Evolutionary conservation across 352 stramenopile species (phyloP), one percentile per base, ranked within the genome.

Genomic region (Phytopythium montanum): DNA sequence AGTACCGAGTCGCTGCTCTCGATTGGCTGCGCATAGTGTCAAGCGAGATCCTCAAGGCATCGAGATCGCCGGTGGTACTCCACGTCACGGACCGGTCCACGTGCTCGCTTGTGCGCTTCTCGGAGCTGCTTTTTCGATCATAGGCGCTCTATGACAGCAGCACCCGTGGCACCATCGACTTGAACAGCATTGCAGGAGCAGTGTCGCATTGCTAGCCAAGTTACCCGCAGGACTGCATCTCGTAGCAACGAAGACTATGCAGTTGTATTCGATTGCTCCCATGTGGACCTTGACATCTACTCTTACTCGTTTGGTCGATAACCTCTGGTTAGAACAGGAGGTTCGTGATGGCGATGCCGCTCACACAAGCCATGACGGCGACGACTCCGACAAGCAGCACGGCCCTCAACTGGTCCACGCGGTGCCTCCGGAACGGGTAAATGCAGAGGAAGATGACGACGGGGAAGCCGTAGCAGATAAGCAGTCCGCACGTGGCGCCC

Each of bases 391-490:
- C 58, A 7, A 79, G 62, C 46, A 51, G 33, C 12, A 54, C 36
- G 18, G 73, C 39, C 49, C 52, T 54, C 31, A 65, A 42, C 23
- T 65, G 59, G 14, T 23, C 60, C 18, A 19, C 42, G 26, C 53
- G 42, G 39, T 36, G 50, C 38, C 25, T 19, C 36, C 60, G 70
- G 73, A 76, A 82, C 39, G 81, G 76, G 36, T 72, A 88, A 3
- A 92, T 46, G 2, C 42, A 68, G 41, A 72, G 72, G 70, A 77
- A 87, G 29, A 72, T 66, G 16, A 68, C 53, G 7, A 75, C 64
- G 2, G 76, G 72, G 45, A 86, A 80, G 14, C 78, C 61, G 34
- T 72, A 83, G 68, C 76, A 83, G 56, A 86, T 74, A 25, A 77
- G 58, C 45, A 76, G 64, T 23, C 66, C 76, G 51, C 65, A 77